phyloP scores from a whole-genome alignment of 2,329 filamentous ascomycete genomes.

The Exophiala sideris region DNA sequence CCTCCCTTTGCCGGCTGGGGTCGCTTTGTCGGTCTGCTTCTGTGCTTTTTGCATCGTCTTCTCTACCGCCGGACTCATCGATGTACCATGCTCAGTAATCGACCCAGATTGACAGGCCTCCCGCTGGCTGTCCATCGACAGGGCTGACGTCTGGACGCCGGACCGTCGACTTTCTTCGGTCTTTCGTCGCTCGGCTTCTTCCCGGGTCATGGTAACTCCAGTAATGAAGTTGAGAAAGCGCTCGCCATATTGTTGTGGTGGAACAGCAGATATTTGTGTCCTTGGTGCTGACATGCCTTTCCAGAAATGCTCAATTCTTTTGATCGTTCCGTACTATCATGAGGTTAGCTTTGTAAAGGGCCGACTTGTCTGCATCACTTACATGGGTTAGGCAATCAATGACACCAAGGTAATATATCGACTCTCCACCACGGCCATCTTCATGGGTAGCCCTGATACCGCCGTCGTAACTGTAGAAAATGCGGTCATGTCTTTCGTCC shows the following conservation, averaged over 20 bases:
- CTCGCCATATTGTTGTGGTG: slow-evolving; percentile 86
- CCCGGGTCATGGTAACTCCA: slow-evolving; percentile 82
- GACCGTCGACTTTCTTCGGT: slow-evolving; percentile 26
- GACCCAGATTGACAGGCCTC: too few relatives aligned
- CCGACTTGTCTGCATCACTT: slow-evolving; percentile 43
- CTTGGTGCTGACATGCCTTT: slow-evolving; percentile 85
- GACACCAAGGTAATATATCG: slow-evolving; percentile 96
- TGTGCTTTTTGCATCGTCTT: slow-evolving; percentile 60
- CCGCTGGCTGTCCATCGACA: slow-evolving; percentile 25
- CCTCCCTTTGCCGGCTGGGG: slow-evolving; percentile 37
- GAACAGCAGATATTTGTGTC: slow-evolving; percentile 85
- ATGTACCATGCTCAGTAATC: slow-evolving; percentile 26
- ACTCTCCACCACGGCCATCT: slow-evolving; percentile 76
- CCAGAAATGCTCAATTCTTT: slow-evolving; percentile 95
- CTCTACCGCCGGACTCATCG: slow-evolving; percentile 44
- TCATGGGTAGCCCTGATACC: slow-evolving; percentile 92
- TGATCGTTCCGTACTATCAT: slow-evolving; percentile 80
- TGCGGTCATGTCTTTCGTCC: slow-evolving; percentile 70
- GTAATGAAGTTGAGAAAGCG: slow-evolving; percentile 91
- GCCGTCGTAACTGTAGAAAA: slow-evolving; percentile 92
- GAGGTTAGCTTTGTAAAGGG: slow-evolving; percentile 11
- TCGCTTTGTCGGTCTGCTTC: slow-evolving; percentile 58
- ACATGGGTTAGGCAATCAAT: slow-evolving; percentile 98
- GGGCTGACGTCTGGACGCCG: slow-evolving; percentile 7
- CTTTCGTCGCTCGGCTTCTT: slow-evolving; percentile 65